Conservation (phyloP, 2,329 filamentous ascomycete genomes). For the Celoporthe dispersa region DNA sequence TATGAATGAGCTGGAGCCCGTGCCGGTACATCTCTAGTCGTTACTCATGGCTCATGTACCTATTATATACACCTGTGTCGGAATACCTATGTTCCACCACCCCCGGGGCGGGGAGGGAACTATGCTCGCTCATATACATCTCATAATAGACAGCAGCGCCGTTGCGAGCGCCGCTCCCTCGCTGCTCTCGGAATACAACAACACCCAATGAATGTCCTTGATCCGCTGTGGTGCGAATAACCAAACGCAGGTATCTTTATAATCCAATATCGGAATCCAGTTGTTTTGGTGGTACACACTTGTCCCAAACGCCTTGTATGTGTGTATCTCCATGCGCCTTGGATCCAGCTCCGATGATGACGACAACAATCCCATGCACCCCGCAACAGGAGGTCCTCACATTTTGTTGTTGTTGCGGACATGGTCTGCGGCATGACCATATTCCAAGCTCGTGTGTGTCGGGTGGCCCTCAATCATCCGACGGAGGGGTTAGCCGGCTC, state of each 20-base stretch:
- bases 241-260: slow-evolving; percentile 23
- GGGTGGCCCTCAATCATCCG: slow-evolving; percentile 16
- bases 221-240: slow-evolving; percentile 12
- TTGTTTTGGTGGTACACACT: background rate
- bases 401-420: background rate
- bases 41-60: slow-evolving; percentile 11
- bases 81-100: background rate
- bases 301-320: background rate
- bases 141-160: background rate
- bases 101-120: background rate
- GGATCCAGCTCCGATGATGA: background rate
- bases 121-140: slow-evolving; percentile 18
- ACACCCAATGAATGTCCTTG: background rate
- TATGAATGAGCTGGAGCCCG: background rate
- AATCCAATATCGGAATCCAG: slow-evolving; percentile 3
- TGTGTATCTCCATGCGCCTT: background rate
- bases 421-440: background rate
- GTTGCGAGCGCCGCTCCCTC: background rate
- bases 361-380: background rate
- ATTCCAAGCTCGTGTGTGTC: background rate
- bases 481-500: slow-evolving; percentile 28
- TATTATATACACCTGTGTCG: slow-evolving; percentile 1
- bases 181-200: background rate
- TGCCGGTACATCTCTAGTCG: background rate
- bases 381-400: background rate